Evolutionary conservation across 495 filamentous ascomycete genomes (phyloP).

Genomic region (Aspergillus wentii): DNA sequence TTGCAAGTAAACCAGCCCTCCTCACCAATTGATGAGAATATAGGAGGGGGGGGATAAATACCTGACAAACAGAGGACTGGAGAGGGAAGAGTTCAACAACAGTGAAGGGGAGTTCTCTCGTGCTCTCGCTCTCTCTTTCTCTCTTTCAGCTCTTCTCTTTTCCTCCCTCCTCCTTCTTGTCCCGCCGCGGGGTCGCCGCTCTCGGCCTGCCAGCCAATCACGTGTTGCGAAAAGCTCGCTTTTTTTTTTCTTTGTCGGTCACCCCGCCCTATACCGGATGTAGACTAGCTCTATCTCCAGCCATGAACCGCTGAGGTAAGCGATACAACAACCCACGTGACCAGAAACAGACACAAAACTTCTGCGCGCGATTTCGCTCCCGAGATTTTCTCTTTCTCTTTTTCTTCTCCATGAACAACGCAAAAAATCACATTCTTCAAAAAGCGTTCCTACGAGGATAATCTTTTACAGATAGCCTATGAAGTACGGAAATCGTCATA

Average conservation of each 20-base stretch:
- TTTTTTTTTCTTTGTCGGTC: neutral
- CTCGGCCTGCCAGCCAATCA: constrained; percentile 8
- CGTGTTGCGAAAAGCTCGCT: no score
- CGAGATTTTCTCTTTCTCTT: constrained; percentile 24
- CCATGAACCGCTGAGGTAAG: constrained; percentile 8
- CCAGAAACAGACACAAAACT: constrained; percentile 13
- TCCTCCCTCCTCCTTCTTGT: constrained; percentile 1
- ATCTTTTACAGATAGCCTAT: constrained; percentile 38
- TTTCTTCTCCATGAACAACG: constrained; percentile 61
- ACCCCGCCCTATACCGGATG: constrained; percentile 2
- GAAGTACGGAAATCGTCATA: constrained; percentile 61
- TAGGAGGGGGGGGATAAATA: no score
- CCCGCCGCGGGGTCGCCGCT: constrained; percentile 12
- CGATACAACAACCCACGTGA: constrained; percentile 14
- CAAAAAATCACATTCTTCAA: constrained; percentile 60
- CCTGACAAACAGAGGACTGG: no score
- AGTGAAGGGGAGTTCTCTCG: no score
- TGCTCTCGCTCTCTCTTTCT: neutral
- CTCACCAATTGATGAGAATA: no score
- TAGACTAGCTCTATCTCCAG: constrained; percentile 3
- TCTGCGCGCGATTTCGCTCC: constrained; percentile 6
- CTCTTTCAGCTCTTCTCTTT: no score
- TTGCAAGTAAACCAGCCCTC: no score
- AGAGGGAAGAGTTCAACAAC: no score
- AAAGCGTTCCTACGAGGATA: constrained; percentile 58